Evolutionary conservation across 345 rosid genomes (phyloP).

Genomic region (Leavenworthia alabamica): DNA sequence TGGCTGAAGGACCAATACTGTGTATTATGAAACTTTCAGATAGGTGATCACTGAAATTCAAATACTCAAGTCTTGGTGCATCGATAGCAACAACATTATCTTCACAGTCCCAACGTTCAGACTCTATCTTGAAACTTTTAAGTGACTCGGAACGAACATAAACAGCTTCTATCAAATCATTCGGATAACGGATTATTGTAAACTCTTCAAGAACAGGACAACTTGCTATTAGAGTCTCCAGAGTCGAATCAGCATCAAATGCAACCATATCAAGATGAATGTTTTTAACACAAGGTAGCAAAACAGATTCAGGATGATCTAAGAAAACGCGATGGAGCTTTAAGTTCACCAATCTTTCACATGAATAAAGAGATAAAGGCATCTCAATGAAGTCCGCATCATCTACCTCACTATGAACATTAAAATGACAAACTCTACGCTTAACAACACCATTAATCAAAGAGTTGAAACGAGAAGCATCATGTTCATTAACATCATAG

Average conservation of each 20-base stretch:
- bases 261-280: constrained; percentile 5
- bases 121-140: background rate
- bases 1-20: constrained; percentile 7
- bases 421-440: constrained; percentile 5
- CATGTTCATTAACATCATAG: background rate
- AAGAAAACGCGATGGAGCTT: background rate
- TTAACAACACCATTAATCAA: constrained; percentile 10
- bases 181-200: background rate
- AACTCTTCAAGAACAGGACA: constrained; percentile 20
- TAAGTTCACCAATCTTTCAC: background rate
- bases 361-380: constrained; percentile 22
- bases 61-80: constrained; percentile 18
- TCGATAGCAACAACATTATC: constrained; percentile 4
- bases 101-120: background rate
- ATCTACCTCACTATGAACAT: background rate
- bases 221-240: constrained; percentile 11
- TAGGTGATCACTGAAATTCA: constrained; percentile 15
- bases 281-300: constrained; percentile 21
- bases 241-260: constrained; percentile 18
- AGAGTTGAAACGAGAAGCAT: constrained; percentile 20
- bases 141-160: constrained; percentile 16
- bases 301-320: constrained; percentile 3
- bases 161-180: constrained; percentile 13
- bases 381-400: background rate
- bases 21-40: constrained; percentile 17